A percentile compares a stretch with the other conserved stretches of the same genome.
Conservation (phyloP, 2,329 filamentous ascomycete genomes). For the Tolypocladium ophioglossoides region DNA sequence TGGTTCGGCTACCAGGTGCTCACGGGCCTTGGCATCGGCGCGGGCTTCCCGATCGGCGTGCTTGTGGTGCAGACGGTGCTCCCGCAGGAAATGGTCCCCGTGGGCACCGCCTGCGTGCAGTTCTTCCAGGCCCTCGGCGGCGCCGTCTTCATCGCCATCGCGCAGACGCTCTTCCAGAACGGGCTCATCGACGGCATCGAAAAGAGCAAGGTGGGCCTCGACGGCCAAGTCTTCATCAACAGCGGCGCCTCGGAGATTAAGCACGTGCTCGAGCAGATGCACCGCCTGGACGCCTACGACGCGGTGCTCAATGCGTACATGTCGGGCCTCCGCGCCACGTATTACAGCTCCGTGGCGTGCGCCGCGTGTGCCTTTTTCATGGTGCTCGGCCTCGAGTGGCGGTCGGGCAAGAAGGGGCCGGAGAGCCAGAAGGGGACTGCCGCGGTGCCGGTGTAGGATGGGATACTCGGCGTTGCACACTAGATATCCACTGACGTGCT, state of each 20-base stretch:
- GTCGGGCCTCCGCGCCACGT: constrained; percentile 36
- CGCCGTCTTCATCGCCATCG: constrained; percentile 53
- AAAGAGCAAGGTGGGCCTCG: constrained; percentile 31
- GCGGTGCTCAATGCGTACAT: constrained; percentile 38
- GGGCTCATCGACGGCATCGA: constrained; percentile 43
- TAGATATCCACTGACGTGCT: not conserved
- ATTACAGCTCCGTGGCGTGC: constrained; percentile 39
- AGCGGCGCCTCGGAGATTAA: constrained; percentile 41
- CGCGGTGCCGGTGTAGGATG: constrained; percentile 8
- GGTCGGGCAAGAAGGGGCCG: constrained; percentile 37
- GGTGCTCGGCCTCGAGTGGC: constrained; percentile 37
- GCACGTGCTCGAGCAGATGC: constrained; percentile 29
- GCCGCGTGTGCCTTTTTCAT: constrained; percentile 34
- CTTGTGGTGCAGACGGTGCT: constrained; percentile 43
- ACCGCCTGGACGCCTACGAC: constrained; percentile 28
- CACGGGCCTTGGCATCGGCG: constrained; percentile 40
- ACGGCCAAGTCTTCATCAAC: constrained; percentile 37
- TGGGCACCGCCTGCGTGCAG: constrained; percentile 39
- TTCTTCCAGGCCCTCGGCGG: constrained; percentile 59
- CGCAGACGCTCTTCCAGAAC: constrained; percentile 59
- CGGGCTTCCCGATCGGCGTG: constrained; percentile 36
- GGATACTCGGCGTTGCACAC: not conserved
- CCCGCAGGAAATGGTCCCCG: constrained; percentile 34
- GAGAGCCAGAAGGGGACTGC: constrained; percentile 14
- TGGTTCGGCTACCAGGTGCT: constrained; percentile 53